These are phyloP conservation scores for Gynochthodes officinalis DNA, from an alignment of 257 asterid species.

Conservation along the genomic window DNA sequence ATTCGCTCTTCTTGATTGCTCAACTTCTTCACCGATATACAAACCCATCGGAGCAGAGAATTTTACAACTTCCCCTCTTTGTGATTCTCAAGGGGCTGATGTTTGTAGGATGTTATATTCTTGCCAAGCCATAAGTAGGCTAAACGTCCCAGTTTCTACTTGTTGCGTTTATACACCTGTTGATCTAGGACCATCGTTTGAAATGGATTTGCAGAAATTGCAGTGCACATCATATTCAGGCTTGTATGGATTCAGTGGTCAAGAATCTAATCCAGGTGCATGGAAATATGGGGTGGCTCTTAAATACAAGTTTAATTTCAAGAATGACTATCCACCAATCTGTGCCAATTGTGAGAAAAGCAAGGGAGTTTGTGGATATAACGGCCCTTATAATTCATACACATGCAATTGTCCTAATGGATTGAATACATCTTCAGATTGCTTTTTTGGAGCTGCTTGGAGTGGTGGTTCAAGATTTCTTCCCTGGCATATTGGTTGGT, in stretches of 20 bases:
- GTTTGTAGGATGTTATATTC: slow-evolving; percentile 56
- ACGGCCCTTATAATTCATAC: slow-evolving; percentile 41
- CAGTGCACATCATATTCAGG: slow-evolving; percentile 68
- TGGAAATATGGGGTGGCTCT: slow-evolving; percentile 77
- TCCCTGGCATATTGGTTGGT: slow-evolving; percentile 44
- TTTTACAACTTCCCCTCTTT: slow-evolving; percentile 42
- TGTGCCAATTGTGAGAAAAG: slow-evolving; percentile 76
- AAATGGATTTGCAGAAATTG: slow-evolving; percentile 64
- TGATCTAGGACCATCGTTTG: slow-evolving; percentile 80
- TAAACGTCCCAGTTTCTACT: slow-evolving; percentile 46
- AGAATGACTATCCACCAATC: slow-evolving; percentile 63
- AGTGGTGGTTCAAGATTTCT: slow-evolving; percentile 32
- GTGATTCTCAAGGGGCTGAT: slow-evolving; percentile 55
- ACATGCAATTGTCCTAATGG: slow-evolving; percentile 69
- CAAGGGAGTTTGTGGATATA: slow-evolving; percentile 72
- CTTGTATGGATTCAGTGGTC: slow-evolving; percentile 51
- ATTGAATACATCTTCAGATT: slow-evolving; percentile 57
- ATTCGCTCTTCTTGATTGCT: slow-evolving; percentile 69
- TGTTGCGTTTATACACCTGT: slow-evolving; percentile 86
- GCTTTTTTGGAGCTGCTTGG: slow-evolving; percentile 54
- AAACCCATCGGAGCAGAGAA: slow-evolving; percentile 27
- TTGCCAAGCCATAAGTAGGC: slow-evolving; percentile 57
- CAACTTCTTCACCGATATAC: slow-evolving; percentile 40
- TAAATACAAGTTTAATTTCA: slow-evolving; percentile 65
- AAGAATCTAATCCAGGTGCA: slow-evolving; percentile 47